Conservation (phyloP, 331 rosid species). For the Rosa hybrid region DNA sequence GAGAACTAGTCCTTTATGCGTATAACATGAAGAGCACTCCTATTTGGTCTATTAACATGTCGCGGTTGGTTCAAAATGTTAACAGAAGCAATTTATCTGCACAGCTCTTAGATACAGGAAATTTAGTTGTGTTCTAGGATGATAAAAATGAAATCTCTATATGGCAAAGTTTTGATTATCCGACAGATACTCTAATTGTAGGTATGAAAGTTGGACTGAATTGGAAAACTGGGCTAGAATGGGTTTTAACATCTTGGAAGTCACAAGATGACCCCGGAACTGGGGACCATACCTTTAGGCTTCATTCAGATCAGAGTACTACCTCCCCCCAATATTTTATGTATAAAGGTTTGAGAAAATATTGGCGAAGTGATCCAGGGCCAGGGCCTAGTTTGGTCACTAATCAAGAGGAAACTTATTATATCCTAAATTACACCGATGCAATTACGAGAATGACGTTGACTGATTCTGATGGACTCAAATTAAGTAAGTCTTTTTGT, state of each 20-base stretch:
- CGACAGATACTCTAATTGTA: conserved; percentile 16
- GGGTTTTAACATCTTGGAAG: conserved; percentile 33
- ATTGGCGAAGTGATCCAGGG: neutral
- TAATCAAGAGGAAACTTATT: neutral
- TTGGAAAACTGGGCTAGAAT: conserved; percentile 9
- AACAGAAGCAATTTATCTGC: neutral
- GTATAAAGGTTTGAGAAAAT: neutral
- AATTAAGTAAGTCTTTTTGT: too few relatives aligned
- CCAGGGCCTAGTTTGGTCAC: neutral
- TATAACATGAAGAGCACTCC: neutral
- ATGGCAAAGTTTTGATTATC: conserved; percentile 33
- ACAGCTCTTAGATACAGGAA: conserved; percentile 41
- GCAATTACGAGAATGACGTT: neutral
- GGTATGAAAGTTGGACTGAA: conserved; percentile 36
- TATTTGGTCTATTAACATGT: conserved; percentile 34
- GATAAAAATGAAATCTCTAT: neutral
- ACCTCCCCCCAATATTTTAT: neutral
- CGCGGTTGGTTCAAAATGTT: neutral
- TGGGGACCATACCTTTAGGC: neutral
- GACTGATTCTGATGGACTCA: neutral
- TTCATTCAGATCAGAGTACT: neutral
- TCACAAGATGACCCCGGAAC: conserved; percentile 25
- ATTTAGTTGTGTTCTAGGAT: conserved; percentile 19
- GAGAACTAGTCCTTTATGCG: conserved; percentile 32
- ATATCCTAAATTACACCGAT: rapidly evolving